These are phyloP conservation scores for Zostera marina DNA, from an alignment of 116 monocot genomes.

Conservation along the genomic window DNA sequence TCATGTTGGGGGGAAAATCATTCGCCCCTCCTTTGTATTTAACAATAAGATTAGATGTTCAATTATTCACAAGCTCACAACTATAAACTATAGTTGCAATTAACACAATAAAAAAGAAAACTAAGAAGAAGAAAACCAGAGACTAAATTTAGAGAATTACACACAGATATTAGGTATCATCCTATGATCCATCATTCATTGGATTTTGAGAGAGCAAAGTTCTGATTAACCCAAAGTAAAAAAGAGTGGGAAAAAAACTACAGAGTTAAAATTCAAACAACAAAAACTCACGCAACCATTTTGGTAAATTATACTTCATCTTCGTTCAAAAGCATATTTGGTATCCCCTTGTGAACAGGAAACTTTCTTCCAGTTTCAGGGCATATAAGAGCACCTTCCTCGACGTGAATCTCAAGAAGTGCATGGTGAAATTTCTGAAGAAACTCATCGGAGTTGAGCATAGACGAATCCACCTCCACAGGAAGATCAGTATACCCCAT, in stretches of 20 bases:
- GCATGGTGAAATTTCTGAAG: constrained; percentile 53
- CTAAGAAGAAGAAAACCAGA: too few species aligned
- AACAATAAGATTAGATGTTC: too few species aligned
- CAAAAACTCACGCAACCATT: background rate
- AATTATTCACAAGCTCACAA: too few species aligned
- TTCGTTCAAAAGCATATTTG: constrained; percentile 66
- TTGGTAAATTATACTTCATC: constrained; percentile 28
- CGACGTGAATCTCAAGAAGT: constrained; percentile 56
- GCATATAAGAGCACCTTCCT: constrained; percentile 62
- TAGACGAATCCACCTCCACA: constrained; percentile 27
- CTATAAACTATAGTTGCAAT: too few species aligned
- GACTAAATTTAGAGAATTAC: too few species aligned
- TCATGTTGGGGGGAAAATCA: too few species aligned
- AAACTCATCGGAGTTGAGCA: constrained; percentile 42
- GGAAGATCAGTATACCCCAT: constrained; percentile 23
- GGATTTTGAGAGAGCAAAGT: too few species aligned
- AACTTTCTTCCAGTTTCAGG: constrained; percentile 50
- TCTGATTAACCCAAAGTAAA: background rate
- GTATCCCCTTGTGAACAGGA: constrained; percentile 54
- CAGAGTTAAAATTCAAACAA: background rate
- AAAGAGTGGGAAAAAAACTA: background rate
- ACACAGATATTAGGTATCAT: too few species aligned
- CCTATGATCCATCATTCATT: too few species aligned
- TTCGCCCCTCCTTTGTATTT: too few species aligned
- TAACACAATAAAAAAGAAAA: too few species aligned